phyloP scores from a whole-genome alignment of 75 land plant genomes.

The Pinus tabuliformis region DNA sequence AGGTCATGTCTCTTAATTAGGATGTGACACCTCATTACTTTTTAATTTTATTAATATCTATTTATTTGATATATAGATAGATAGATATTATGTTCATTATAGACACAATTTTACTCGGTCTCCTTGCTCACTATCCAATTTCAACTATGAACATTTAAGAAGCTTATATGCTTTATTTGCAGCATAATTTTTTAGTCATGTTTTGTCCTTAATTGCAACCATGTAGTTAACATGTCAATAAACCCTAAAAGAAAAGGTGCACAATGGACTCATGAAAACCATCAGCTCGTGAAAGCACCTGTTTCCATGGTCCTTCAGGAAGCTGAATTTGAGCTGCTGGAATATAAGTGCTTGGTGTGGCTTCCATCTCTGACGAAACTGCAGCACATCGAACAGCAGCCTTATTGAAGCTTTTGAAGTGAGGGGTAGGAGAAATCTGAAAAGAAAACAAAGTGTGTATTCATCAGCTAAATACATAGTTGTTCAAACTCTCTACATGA shows the following conservation, averaged over 20 bases:
- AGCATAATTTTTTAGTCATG: neutral
- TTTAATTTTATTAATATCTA: too few relatives aligned
- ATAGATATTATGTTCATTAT: neutral
- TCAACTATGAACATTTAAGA: neutral
- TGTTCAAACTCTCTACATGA: too few relatives aligned
- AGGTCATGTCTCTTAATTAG: too few relatives aligned
- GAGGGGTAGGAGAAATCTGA: neutral
- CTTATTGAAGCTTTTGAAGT: neutral
- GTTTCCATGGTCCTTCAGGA: conserved; percentile 84
- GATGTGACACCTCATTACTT: too few relatives aligned
- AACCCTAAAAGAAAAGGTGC: conserved; percentile 1
- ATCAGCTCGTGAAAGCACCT: conserved; percentile 27
- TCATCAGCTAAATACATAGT: too few relatives aligned
- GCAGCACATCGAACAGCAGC: neutral
- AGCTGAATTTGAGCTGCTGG: conserved; percentile 79
- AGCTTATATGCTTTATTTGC: neutral
- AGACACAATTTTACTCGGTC: neutral
- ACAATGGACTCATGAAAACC: neutral
- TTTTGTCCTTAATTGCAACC: neutral
- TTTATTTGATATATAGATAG: too few relatives aligned
- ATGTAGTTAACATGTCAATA: neutral
- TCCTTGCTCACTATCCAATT: neutral
- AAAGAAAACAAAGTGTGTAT: neutral
- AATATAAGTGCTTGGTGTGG: conserved; percentile 31
- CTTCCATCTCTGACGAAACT: conserved; percentile 5